A percentile compares a stretch with the other conserved stretches of the same genome.
Conservation (phyloP, 352 stramenopile genomes). For the Blastocystis sp. region DNA sequence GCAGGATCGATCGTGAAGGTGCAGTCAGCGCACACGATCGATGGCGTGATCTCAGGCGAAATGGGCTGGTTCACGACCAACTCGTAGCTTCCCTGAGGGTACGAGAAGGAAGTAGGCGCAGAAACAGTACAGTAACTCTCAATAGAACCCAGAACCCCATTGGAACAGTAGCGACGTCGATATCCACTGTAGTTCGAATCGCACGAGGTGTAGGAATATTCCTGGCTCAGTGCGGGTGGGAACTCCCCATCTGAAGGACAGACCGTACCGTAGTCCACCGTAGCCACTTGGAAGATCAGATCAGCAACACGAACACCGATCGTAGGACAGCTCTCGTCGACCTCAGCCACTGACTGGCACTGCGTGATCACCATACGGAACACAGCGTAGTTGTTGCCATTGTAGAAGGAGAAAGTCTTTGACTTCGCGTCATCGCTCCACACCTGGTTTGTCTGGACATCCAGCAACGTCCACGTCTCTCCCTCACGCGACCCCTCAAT, state of each 20-base stretch:
- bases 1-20: constrained; percentile 13
- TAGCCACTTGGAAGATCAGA: background rate
- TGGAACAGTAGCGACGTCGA: background rate
- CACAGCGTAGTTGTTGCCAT: background rate
- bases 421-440: background rate
- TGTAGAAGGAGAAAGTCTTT: constrained; percentile 36
- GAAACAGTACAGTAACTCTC: constrained; percentile 38
- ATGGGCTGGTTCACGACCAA: background rate
- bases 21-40: constrained; percentile 39
- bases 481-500: constrained; percentile 34
- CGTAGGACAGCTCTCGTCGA: background rate
- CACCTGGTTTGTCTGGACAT: background rate
- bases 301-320: background rate
- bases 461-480: constrained; percentile 17
- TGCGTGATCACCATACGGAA: background rate
- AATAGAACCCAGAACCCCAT: background rate
- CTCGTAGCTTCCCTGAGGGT: constrained; percentile 41
- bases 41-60: background rate
- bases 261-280: background rate
- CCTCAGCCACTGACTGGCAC: background rate
- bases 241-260: background rate
- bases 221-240: background rate
- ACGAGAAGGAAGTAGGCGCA: constrained; percentile 36
- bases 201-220: constrained; percentile 6
- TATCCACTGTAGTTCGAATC: constrained; percentile 40